phyloP scores from a whole-genome alignment of 2,329 filamentous ascomycete genomes.

The Penicillium concentricum region DNA sequence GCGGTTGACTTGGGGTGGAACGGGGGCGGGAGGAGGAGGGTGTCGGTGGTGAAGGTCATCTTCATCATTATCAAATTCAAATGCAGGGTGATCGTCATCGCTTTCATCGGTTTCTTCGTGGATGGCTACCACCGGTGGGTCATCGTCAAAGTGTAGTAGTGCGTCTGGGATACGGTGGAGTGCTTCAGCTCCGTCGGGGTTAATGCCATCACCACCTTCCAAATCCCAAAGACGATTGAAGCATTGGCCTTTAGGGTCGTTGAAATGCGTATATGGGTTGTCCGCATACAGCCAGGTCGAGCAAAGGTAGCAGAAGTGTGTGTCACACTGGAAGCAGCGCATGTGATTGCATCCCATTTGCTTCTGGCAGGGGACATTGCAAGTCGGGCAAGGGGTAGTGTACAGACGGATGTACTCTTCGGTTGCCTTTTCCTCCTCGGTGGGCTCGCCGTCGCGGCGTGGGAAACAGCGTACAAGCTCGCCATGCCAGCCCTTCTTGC shows the following conservation, averaged over 20 bases:
- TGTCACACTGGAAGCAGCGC: constrained; percentile 84
- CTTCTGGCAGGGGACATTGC: constrained; percentile 81
- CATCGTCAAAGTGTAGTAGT: constrained; percentile 39
- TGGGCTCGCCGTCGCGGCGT: constrained; percentile 65
- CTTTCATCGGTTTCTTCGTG: constrained; percentile 24
- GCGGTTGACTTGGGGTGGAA: constrained; percentile 36
- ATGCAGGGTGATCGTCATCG: constrained; percentile 28
- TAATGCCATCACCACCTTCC: constrained; percentile 69
- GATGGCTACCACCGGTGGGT: constrained; percentile 7
- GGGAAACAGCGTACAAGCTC: constrained; percentile 73
- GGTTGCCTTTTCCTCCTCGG: constrained; percentile 80
- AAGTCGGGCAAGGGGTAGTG: constrained; percentile 87
- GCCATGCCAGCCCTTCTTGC: constrained; percentile 85
- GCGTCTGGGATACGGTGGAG: constrained; percentile 42
- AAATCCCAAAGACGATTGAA: constrained; percentile 89
- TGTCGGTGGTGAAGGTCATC: constrained; percentile 28
- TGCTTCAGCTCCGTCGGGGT: constrained; percentile 43
- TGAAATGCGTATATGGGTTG: constrained; percentile 90
- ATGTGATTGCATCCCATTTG: constrained; percentile 95
- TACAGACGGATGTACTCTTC: constrained; percentile 78
- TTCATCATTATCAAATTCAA: constrained; percentile 28
- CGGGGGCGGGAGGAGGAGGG: constrained; percentile 43
- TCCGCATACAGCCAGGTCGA: constrained; percentile 76
- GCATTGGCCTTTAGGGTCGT: constrained; percentile 67
- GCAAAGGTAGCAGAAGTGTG: constrained; percentile 95